Base-by-base conservation (phyloP, 1,284 basidiomycete genomes). In the Fomes fomentarius region DNA sequence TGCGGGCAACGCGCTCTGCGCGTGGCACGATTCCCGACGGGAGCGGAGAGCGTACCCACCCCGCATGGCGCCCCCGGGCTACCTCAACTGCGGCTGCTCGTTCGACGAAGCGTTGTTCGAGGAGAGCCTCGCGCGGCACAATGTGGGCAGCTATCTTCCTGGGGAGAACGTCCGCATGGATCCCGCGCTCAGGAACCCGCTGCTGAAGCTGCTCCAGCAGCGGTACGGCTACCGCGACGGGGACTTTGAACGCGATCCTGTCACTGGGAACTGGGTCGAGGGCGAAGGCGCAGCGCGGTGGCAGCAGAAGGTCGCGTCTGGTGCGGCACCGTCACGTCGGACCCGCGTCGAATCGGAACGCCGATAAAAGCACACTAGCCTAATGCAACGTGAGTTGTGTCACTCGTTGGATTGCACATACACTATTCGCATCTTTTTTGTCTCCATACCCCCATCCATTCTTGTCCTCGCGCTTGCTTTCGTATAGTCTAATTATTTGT, bases 141-240 rank as follows among this genome's bases (percentile, higher is more conserved):
- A 76, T 11, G 88, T 93, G 14, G 91, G 90, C 25, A 87, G 85
- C 67, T 92, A 91, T 63, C 82, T 84, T 58, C 91, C 90, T 0
- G 91, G 91, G 45, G 91, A 93, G 69, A 86, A 70, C 55, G 91
- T 92, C 44, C 85, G 90, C 63, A 93, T 93, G 90, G 91, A 93
- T 63, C 91, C 91, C 10, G 87, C 86, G 33, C 73, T 93, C 52
- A 81, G 90, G 41, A 91, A 92, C 60, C 87, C 89, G 33, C 78
- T 93, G 39, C 76, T 93, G 54, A 82, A 77, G 69, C 73, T 93
- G 25, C 74, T 93, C 31, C 75, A 91, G 68, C 65, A 78, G 58
- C 79, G 89, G 24, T 93, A 89, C 66, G 81, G 79, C n/a, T 93
- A 93, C 70, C 80, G 79, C 45, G 90, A 93, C 68, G 90, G 90